Percentiles rank a stretch among this genome's conserved stretches.
Conservation (phyloP, 208 protist species). For the Lotmaria passim region DNA sequence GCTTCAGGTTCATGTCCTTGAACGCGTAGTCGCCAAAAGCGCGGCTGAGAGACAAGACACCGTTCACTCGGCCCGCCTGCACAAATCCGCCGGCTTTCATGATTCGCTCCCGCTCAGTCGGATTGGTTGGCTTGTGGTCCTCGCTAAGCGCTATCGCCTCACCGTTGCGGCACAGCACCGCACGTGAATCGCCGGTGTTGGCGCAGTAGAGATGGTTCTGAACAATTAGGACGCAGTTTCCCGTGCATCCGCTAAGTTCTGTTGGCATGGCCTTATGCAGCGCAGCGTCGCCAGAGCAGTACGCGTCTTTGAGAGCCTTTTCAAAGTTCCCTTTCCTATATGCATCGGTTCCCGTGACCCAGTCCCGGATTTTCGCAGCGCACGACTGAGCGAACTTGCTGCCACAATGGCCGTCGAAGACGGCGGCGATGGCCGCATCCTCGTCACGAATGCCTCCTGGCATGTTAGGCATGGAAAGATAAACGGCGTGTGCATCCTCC, state of each 20-base stretch:
- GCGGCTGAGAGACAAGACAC: conserved; percentile 94
- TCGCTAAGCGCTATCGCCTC: conserved; percentile 91
- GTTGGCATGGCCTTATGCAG: conserved; percentile 78
- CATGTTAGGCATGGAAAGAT: conserved; percentile 80
- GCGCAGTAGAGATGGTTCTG: conserved; percentile 93
- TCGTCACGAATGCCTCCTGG: conserved; percentile 66
- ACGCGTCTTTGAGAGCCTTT: conserved; percentile 73
- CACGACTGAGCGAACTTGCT: conserved; percentile 82
- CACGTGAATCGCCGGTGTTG: conserved; percentile 94
- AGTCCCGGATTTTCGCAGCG: conserved; percentile 75
- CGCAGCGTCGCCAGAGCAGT: conserved; percentile 65
- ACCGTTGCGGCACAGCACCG: conserved; percentile 87
- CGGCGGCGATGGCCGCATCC: conserved; percentile 80
- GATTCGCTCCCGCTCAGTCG: conserved; percentile 86
- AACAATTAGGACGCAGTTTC: conserved; percentile 82
- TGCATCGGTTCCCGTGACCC: conserved; percentile 62
- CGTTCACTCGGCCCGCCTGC: conserved; percentile 92
- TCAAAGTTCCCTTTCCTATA: conserved; percentile 73
- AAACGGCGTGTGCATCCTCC: conserved; percentile 89
- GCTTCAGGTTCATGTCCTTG: conserved; percentile 74
- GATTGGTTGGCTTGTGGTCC: conserved; percentile 95
- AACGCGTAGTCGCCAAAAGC: conserved; percentile 96
- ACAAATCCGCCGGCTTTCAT: conserved; percentile 90
- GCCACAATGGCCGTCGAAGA: conserved; percentile 91
- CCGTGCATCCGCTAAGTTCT: conserved; percentile 85